Percentiles rank a stretch among this genome's conserved stretches.
Conservation (phyloP, 2,329 filamentous ascomycete genomes). For the Apiospora arundinis region DNA sequence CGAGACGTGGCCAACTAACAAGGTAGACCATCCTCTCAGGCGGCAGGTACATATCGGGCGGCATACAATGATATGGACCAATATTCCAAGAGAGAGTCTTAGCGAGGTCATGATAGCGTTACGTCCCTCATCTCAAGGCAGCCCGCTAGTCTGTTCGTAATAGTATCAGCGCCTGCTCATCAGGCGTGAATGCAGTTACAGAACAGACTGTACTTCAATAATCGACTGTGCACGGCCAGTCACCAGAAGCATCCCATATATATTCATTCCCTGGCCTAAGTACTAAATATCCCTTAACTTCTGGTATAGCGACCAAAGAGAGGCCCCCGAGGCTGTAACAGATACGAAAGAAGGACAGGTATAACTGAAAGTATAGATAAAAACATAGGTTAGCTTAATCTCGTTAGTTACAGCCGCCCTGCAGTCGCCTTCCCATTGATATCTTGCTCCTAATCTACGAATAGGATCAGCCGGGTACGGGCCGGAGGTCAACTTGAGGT, state of each 20-base stretch:
- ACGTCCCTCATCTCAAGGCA: neutral
- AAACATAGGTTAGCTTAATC: neutral
- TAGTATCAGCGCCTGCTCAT: too few relatives aligned
- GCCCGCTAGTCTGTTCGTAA: too few relatives aligned
- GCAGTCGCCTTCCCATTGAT: neutral
- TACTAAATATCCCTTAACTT: neutral
- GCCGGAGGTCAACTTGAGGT: neutral
- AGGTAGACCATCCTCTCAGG: neutral
- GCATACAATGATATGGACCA: neutral
- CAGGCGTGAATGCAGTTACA: too few relatives aligned
- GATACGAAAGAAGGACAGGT: neutral
- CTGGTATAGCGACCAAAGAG: neutral
- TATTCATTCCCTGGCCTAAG: neutral
- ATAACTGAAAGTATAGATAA: neutral
- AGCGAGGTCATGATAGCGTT: neutral
- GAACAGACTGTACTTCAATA: too few relatives aligned
- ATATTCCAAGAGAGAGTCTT: neutral
- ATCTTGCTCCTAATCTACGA: neutral
- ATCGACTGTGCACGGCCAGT: too few relatives aligned
- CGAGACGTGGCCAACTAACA: neutral
- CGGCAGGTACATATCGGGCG: neutral
- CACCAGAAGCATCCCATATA: too few relatives aligned
- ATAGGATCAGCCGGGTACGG: neutral
- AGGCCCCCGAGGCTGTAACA: neutral
- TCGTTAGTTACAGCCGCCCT: neutral